Percentiles rank a stretch among this genome's conserved stretches.
Evolutionary conservation across 2,329 filamentous ascomycete genomes (phyloP).

Genomic region (Diaporthe velutina): DNA sequence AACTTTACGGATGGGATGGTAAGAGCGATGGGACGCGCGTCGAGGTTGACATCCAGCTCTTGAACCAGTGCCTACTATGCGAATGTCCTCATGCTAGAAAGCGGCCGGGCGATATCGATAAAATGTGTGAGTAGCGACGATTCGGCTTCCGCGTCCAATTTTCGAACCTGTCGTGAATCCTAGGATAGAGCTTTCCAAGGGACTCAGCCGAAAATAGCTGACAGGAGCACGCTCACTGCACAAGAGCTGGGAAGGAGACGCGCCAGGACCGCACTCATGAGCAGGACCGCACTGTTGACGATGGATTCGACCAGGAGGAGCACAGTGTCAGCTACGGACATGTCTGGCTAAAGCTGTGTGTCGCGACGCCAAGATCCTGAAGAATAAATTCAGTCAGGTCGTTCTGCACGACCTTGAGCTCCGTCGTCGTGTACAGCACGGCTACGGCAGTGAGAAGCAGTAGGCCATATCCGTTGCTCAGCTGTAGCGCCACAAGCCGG

Average conservation of each 20-base stretch:
- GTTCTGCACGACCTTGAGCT: constrained; percentile 74
- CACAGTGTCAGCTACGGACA: too few relatives aligned
- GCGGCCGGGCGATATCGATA: not conserved
- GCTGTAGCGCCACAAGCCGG: constrained; percentile 73
- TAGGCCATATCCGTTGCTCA: constrained; percentile 78
- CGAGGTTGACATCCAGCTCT: too few relatives aligned
- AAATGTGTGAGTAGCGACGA: not conserved
- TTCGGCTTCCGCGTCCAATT: not conserved
- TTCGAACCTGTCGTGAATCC: too few relatives aligned
- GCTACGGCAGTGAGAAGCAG: constrained; percentile 74
- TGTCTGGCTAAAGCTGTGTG: not conserved
- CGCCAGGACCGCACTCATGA: not conserved
- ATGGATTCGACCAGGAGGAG: not conserved
- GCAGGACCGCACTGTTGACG: not conserved
- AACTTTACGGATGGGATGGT: too few relatives aligned
- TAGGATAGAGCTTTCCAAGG: not conserved
- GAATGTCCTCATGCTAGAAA: too few relatives aligned
- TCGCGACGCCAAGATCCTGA: not conserved
- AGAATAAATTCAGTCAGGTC: constrained; percentile 62
- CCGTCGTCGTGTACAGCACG: constrained; percentile 73
- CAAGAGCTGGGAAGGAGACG: too few relatives aligned
- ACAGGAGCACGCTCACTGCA: not conserved
- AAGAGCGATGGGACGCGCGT: too few relatives aligned
- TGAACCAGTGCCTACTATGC: not conserved
- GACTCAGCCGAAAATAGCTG: not conserved